These are phyloP conservation scores for Bretschneidera sinensis DNA, from an alignment of 345 rosid genomes.

Conservation along the genomic window DNA sequence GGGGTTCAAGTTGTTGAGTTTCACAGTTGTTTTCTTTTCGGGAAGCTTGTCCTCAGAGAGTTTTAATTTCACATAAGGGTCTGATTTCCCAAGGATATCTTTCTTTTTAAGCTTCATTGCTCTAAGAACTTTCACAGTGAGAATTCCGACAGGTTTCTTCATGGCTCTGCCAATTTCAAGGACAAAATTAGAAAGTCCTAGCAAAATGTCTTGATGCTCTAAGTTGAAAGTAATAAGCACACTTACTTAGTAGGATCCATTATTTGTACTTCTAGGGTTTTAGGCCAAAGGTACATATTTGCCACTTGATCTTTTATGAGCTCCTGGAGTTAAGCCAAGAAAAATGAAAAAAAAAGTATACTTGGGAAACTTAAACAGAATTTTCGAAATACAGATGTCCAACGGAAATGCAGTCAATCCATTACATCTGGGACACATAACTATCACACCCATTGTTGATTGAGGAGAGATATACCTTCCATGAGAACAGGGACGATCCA, in stretches of 20 bases:
- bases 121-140: conserved; percentile 59
- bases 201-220: conserved; percentile 1
- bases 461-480: neutral
- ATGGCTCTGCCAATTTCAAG: conserved; percentile 43
- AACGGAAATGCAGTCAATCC: too few species aligned
- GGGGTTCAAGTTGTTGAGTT: conserved; percentile 79
- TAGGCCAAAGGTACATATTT: conserved; percentile 97
- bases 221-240: neutral
- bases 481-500: too few species aligned
- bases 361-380: neutral
- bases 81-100: conserved; percentile 84
- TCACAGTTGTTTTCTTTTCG: conserved; percentile 71
- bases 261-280: conserved; percentile 66
- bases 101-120: conserved; percentile 79
- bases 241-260: conserved; percentile 77
- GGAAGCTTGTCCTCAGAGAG: conserved; percentile 73
- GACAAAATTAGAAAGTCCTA: neutral
- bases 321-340: conserved; percentile 49
- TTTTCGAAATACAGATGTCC: neutral
- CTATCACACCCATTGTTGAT: too few species aligned
- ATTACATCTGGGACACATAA: too few species aligned
- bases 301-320: conserved; percentile 90
- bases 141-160: conserved; percentile 83
- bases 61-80: conserved; percentile 85
- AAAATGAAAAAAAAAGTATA: neutral